Evolutionary conservation across 495 filamentous ascomycete species (phyloP), one percentile per base, ranked within the genome.

Genomic region (Schizothecium vesticola): DNA sequence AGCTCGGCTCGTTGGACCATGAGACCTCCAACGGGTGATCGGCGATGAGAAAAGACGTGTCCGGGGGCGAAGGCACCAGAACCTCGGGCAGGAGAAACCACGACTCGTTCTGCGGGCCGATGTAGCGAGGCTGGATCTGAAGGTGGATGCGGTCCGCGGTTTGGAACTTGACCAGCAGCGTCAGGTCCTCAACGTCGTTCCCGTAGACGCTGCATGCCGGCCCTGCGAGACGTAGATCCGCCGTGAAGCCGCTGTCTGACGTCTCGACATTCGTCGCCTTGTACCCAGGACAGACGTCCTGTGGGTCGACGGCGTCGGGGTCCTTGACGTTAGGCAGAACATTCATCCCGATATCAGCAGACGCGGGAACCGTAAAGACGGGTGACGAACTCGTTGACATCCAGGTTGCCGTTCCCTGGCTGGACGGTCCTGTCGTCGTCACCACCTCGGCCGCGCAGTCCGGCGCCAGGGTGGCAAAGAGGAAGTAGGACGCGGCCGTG

Each of bases 201-300:
- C 91, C 91, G 72, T 92, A 94, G 33, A 84, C 82, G 76, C 91
- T 89, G 77, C 92, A 96, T 23, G 86, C 79, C 22, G 80, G 72
- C 0, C 90, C 91, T 26, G 90, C 89, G 1, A 94, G 81, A 10
- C 73, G 79, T 67, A 96, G 80, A 66, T 89, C 83, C 0, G 90
- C 91, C 19, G 83, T 86, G 23, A 90, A 79, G 16, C 83, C 82
- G 21, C 72, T 77, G 33, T 73, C 73, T 0, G 78, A 80, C 36
- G 83, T 76, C 11, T 79, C 74, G 22, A 93, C 80, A 75, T 91
- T 89, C 10, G 81, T 82, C 22, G 88, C 90, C 24, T 75, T 85
- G 76, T 96, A 96, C 7, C 92, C 92, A 12, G 90, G 90, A 72
- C 92, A 96, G 2, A 88, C 86, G 3, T 82, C 78, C 75, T 95